Conservation (phyloP, 2,329 filamentous ascomycete species). For the Talaromyces funiculosus region DNA sequence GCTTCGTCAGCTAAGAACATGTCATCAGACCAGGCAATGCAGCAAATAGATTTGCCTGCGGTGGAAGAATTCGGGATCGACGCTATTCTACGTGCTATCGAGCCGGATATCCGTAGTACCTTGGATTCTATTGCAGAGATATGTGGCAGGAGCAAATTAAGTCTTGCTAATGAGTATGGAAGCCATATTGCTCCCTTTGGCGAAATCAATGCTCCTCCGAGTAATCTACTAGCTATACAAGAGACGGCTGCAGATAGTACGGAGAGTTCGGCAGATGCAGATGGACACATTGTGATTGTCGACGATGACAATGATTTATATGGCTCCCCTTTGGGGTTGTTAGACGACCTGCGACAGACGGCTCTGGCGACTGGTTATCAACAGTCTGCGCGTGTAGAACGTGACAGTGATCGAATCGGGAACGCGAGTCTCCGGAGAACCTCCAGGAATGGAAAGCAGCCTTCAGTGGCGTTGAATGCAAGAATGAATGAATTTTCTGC, state of each 20-base stretch:
- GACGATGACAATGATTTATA: constrained; percentile 30
- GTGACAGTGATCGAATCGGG: neutral
- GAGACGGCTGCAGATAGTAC: constrained; percentile 38
- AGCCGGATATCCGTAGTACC: constrained; percentile 53
- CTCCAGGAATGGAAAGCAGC: neutral
- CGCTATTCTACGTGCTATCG: constrained; percentile 51
- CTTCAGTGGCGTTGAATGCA: neutral
- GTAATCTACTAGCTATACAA: constrained; percentile 38
- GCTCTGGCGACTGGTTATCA: constrained; percentile 19
- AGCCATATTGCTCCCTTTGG: constrained; percentile 58
- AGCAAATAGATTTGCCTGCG: constrained; percentile 37
- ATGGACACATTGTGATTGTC: constrained; percentile 25
- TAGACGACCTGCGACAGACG: constrained; percentile 30
- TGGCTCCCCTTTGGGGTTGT: constrained; percentile 32
- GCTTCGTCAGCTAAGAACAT: constrained; percentile 20
- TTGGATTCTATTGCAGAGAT: constrained; percentile 60
- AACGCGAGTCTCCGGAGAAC: neutral
- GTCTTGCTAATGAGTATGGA: constrained; percentile 57
- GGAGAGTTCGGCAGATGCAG: constrained; percentile 31
- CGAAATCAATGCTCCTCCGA: constrained; percentile 44
- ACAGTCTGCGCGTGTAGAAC: constrained; percentile 9
- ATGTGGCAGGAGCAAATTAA: constrained; percentile 56
- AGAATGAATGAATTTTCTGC: constrained; percentile 24
- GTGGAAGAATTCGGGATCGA: constrained; percentile 52
- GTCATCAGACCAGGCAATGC: constrained; percentile 26